Conservation (phyloP, 257 asterid genomes). For the Nicotiana knightiana region DNA sequence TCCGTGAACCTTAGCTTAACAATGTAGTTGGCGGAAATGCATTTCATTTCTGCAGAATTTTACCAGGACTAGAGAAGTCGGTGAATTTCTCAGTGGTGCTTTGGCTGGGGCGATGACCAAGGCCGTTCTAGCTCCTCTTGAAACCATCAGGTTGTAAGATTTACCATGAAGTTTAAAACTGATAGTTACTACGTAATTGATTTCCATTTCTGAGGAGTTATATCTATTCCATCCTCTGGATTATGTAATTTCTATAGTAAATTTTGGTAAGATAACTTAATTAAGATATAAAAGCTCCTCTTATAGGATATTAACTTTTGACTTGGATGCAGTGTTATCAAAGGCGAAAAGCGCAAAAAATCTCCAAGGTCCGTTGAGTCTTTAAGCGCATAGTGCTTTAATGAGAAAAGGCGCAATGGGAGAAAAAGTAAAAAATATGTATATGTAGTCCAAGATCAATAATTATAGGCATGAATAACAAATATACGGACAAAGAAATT, state of each 20-base stretch:
- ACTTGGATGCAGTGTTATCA: background rate
- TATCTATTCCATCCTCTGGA: background rate
- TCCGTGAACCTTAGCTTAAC: too few species aligned
- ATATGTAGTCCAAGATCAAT: too few species aligned
- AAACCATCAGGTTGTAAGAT: constrained; percentile 71
- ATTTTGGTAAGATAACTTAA: too few species aligned
- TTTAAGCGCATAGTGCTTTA: too few species aligned
- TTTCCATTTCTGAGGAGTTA: background rate
- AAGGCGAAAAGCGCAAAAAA: too few species aligned
- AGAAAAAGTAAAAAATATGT: too few species aligned
- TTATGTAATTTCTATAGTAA: too few species aligned
- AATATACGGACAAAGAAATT: too few species aligned
- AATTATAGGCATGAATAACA: too few species aligned
- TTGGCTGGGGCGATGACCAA: constrained; percentile 97
- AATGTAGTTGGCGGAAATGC: background rate
- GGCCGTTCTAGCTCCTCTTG: constrained; percentile 95
- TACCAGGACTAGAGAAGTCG: constrained; percentile 58
- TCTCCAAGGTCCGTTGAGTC: too few species aligned
- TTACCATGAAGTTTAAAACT: background rate
- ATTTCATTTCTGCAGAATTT: constrained; percentile 32
- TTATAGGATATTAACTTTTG: background rate
- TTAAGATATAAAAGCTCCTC: too few species aligned
- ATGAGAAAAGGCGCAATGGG: too few species aligned
- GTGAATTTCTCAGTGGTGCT: constrained; percentile 93
- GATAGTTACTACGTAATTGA: background rate